phyloP scores from a whole-genome alignment of 164 flowering plant species.

The Buxus sempervirens region DNA sequence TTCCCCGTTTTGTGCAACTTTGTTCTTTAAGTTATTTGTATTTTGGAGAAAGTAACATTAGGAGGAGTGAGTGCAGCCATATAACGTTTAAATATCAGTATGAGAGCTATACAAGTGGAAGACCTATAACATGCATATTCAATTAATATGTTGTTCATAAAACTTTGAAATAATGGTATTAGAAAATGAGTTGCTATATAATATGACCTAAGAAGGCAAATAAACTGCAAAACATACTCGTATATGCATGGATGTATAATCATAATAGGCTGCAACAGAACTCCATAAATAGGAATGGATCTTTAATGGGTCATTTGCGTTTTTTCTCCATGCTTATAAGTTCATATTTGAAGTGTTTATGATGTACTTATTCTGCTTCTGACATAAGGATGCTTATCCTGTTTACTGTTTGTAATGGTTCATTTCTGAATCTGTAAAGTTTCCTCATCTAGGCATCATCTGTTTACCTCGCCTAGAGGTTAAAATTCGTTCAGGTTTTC shows the following conservation, averaged over 20 bases:
- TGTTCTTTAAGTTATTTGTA: not conserved
- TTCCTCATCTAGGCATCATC: not conserved
- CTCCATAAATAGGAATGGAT: not conserved
- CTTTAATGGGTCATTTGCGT: not conserved
- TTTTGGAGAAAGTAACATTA: not conserved
- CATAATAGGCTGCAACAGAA: not conserved
- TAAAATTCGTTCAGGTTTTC: constrained; percentile 1
- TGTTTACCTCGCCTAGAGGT: not conserved
- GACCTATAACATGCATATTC: not conserved
- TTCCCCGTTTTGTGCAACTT: not conserved
- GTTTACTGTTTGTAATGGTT: not conserved
- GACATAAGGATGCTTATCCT: not conserved
- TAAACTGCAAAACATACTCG: not conserved
- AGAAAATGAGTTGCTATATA: not conserved
- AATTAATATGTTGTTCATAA: too few relatives aligned
- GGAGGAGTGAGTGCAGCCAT: not conserved
- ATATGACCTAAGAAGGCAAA: not conserved
- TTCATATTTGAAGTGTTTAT: not conserved
- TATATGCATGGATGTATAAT: not conserved
- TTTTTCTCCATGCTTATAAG: not conserved
- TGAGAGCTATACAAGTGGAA: not conserved
- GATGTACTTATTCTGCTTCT: too few relatives aligned
- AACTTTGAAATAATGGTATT: not conserved
- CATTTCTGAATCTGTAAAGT: not conserved
- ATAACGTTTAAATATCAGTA: not conserved